Conservation (phyloP, 495 filamentous ascomycete species). For the Penicillium robsamsonii region DNA sequence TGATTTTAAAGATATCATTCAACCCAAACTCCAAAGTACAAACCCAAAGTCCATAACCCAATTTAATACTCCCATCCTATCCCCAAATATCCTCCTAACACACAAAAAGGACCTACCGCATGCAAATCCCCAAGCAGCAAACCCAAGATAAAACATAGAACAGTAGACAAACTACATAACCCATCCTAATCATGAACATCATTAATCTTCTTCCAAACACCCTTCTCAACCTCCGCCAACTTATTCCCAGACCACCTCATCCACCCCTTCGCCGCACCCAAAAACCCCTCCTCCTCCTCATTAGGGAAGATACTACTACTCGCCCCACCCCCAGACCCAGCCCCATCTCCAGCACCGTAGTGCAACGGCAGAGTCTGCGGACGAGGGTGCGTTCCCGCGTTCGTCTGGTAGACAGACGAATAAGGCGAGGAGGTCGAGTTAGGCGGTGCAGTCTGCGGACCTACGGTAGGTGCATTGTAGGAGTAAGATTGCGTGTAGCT, state of each 20-base stretch:
- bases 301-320: constrained; percentile 29
- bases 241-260: constrained; percentile 59
- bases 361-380: constrained; percentile 22
- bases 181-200: constrained; percentile 31
- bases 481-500: constrained; percentile 17
- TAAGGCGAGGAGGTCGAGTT: constrained; percentile 43
- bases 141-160: background rate
- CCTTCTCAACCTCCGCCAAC: constrained; percentile 60
- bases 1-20: background rate
- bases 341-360: constrained; percentile 22
- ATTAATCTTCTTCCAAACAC: constrained; percentile 71
- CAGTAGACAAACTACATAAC: background rate
- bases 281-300: constrained; percentile 47
- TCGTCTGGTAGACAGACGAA: constrained; percentile 56
- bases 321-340: constrained; percentile 19
- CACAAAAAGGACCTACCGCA: background rate
- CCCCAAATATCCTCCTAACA: background rate
- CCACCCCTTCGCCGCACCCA: constrained; percentile 59
- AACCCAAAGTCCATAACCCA: background rate
- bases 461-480: constrained; percentile 7
- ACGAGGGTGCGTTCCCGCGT: constrained; percentile 6
- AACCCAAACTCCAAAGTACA: background rate
- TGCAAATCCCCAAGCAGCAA: constrained; percentile 1
- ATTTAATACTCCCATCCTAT: background rate
- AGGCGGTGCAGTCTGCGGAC: constrained; percentile 17